A percentile compares a stretch with the other conserved stretches of the same genome.
Evolutionary conservation across 257 asterid species (phyloP).

Genomic region (Plectranthus barbatus): DNA sequence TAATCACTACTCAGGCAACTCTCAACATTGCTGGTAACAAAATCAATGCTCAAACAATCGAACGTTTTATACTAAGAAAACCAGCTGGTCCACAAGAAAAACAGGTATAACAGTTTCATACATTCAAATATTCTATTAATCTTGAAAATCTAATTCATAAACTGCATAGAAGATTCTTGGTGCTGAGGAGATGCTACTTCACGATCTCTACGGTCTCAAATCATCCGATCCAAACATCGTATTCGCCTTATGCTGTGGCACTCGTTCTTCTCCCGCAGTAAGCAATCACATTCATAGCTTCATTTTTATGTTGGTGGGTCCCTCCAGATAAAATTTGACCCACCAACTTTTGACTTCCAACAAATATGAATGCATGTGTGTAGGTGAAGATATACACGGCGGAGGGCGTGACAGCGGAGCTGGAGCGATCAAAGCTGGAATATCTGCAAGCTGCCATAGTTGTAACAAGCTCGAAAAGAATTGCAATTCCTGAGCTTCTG

Average conservation of each 20-base stretch:
- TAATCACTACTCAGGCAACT: slow-evolving; percentile 51
- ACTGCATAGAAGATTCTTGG: slow-evolving; percentile 27
- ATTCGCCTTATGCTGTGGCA: slow-evolving; percentile 85
- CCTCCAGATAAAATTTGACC: no score
- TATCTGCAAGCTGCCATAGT: slow-evolving; percentile 75
- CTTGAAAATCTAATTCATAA: not conserved
- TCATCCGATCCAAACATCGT: slow-evolving; percentile 65
- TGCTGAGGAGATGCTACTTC: slow-evolving; percentile 26
- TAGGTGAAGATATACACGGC: slow-evolving; percentile 81
- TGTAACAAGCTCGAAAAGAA: slow-evolving; percentile 43
- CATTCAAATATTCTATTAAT: not conserved
- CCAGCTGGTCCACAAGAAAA: slow-evolving; percentile 36
- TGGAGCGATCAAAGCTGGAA: slow-evolving; percentile 68
- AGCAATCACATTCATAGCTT: not conserved
- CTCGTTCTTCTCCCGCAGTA: slow-evolving; percentile 93
- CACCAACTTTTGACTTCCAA: not conserved
- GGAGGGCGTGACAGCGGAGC: slow-evolving; percentile 59
- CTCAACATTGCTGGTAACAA: slow-evolving; percentile 57
- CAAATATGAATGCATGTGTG: not conserved
- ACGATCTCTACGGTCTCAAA: slow-evolving; percentile 52
- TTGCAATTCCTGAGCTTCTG: slow-evolving; percentile 72
- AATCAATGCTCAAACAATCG: slow-evolving; percentile 56
- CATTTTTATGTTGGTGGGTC: no score
- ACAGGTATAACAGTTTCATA: slow-evolving; percentile 28
- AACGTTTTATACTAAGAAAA: slow-evolving; percentile 58